Base-by-base conservation (phyloP, 352 stramenopile species). In the Labyrinthula sp. region DNA sequence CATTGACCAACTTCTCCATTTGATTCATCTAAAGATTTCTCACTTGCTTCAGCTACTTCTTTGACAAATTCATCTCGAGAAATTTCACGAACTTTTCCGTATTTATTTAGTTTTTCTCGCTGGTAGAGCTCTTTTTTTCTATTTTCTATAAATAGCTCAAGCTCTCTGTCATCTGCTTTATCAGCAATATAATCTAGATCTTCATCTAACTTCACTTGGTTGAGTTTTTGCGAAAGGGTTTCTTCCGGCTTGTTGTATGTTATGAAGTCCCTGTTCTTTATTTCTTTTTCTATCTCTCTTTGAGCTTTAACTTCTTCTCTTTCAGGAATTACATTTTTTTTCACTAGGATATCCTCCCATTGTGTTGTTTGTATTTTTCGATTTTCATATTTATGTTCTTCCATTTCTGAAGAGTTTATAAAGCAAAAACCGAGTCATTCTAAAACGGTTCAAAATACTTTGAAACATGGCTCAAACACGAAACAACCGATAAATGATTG, bases 61-160 rank as follows among this genome's bases (percentile, higher is more conserved):
- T 69, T 65, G 2, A 82, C 78, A 75, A 78, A 91, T 55, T 91
- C 78, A 55, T 82, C 73, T 63, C 89, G 87, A 36, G 67, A 61
- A 35, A 91, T 89, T 22, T 76, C 73, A 41, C 80, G 67, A 14
- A 90, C 58, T 41, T 82, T 69, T 3, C 73, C 75, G 45, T 82
- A 88, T 45, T 75, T 75, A 56, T 77, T 74, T 40, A 26, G 22
- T 1, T 23, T 22, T 1, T 14, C 14, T 8, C 14, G 10, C 21
- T 38, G 7, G 14, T 45, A 38, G 18, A 61, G 20, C 23, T 61
- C 50, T 23, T 48, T 5, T 2, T 58, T 10, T 2, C 54, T 12
- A 28, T 38, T 20, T 30, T 30, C 27, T 14, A 45, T 20, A 12
- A 57, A 52, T 2, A 34, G 12, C 12, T 61, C 34, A 17, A 61